phyloP scores from a whole-genome alignment of 2,329 filamentous ascomycete species.

The Neodidymelliopsis sp. region DNA sequence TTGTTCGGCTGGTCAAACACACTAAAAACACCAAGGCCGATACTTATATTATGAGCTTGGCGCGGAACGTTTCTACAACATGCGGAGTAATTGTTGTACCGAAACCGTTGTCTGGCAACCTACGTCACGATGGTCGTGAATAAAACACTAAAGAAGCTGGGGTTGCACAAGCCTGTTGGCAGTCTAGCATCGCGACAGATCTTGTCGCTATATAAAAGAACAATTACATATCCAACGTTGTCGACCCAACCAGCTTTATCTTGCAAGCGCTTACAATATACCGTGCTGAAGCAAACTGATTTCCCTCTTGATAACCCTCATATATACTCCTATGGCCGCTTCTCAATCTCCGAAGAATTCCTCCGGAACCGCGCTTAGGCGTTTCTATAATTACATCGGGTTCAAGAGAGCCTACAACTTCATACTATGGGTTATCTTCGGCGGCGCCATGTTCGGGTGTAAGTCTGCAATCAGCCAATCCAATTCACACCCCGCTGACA shows the following conservation, averaged over 20 bases:
- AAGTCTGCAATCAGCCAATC: neutral
- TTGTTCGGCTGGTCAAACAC: neutral
- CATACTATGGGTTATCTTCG: slow-evolving; percentile 52
- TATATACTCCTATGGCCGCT: no score
- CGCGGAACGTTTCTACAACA: no score
- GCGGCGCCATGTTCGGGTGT: slow-evolving; percentile 25
- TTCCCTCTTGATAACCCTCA: neutral
- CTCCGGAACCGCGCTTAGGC: neutral
- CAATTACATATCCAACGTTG: neutral
- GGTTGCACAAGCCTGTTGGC: neutral
- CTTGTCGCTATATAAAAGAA: neutral
- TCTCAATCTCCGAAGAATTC: no score
- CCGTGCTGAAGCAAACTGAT: neutral
- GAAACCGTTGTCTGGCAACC: neutral
- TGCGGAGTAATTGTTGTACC: neutral
- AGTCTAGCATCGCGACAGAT: neutral
- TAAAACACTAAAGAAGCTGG: neutral
- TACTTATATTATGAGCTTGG: neutral
- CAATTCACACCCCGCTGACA: slow-evolving; percentile 10
- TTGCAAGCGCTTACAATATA: neutral
- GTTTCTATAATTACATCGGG: slow-evolving; percentile 42
- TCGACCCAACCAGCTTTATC: neutral
- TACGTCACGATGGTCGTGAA: neutral
- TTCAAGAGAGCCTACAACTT: slow-evolving; percentile 67
- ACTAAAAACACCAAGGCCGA: neutral